Conservation (phyloP, 495 filamentous ascomycete genomes). For the Pyrenula massariospora region DNA sequence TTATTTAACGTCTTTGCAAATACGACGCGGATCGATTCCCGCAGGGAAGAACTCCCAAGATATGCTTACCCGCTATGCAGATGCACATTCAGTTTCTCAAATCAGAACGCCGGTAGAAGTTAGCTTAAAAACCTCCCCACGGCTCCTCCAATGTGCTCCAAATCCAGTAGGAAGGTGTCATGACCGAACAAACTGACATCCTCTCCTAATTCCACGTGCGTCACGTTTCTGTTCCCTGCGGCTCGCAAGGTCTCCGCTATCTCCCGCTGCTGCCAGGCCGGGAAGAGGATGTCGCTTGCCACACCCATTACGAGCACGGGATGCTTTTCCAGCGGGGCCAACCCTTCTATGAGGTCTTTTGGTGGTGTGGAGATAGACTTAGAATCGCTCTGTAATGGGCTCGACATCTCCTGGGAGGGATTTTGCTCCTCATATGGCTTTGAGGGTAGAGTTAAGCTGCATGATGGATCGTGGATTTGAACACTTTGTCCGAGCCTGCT, state of each 20-base stretch:
- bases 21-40: no score
- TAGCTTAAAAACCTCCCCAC: slow-evolving; percentile 68
- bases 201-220: slow-evolving; percentile 83
- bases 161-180: slow-evolving; percentile 89
- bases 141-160: slow-evolving; percentile 80
- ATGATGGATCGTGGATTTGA: slow-evolving; percentile 33
- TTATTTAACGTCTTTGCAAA: no score
- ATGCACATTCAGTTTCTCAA: no score
- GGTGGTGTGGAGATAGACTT: slow-evolving; percentile 34
- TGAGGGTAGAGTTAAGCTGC: slow-evolving; percentile 76
- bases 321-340: slow-evolving; percentile 59
- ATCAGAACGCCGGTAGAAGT: no score
- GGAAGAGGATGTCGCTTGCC: slow-evolving; percentile 92
- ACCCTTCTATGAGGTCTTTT: slow-evolving; percentile 64
- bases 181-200: slow-evolving; percentile 90
- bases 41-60: no score
- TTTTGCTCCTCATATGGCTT: slow-evolving; percentile 72
- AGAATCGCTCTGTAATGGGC: slow-evolving; percentile 14
- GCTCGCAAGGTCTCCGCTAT: slow-evolving; percentile 72
- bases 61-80: no score
- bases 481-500: slow-evolving; percentile 14
- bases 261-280: slow-evolving; percentile 96
- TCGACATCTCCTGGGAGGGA: slow-evolving; percentile 16
- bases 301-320: slow-evolving; percentile 85
- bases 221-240: slow-evolving; percentile 65